phyloP scores from a whole-genome alignment of 2,329 filamentous ascomycete genomes.

The Microdochium bolleyi region DNA sequence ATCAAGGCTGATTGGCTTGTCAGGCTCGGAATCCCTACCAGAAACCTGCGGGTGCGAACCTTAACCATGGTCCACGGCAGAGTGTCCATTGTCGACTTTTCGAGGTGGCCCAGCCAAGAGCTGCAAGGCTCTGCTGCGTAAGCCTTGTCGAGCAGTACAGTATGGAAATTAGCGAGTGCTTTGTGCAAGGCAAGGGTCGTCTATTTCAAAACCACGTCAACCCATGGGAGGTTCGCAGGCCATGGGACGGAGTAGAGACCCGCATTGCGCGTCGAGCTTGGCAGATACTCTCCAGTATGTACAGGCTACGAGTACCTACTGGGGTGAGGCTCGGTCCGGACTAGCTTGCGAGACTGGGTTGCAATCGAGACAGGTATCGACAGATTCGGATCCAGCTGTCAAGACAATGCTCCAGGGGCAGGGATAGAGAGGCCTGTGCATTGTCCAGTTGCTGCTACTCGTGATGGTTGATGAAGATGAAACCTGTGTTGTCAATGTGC shows the following conservation, averaged over 20 bases:
- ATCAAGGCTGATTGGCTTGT: neutral
- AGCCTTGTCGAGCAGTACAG: too few relatives aligned
- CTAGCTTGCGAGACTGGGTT: neutral
- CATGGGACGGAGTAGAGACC: too few relatives aligned
- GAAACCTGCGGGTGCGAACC: neutral
- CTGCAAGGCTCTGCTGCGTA: neutral
- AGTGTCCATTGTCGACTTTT: neutral
- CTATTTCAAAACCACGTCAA: too few relatives aligned
- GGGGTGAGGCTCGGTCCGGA: neutral
- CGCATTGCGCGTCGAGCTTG: neutral
- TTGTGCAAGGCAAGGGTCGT: too few relatives aligned
- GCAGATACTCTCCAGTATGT: neutral
- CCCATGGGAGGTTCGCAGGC: too few relatives aligned
- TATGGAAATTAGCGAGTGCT: too few relatives aligned
- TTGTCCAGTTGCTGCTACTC: too few relatives aligned
- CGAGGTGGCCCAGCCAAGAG: neutral
- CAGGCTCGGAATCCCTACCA: neutral
- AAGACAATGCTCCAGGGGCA: neutral
- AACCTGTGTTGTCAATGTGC: too few relatives aligned
- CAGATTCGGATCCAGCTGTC: neutral
- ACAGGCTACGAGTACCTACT: neutral
- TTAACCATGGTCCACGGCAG: neutral
- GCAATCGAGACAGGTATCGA: neutral
- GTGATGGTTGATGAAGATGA: too few relatives aligned
- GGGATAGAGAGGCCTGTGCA: too few relatives aligned